Percentiles rank a stretch among this genome's conserved stretches.
phyloP scores from a whole-genome alignment of 305 asterid genomes.

The Fraxinus sp. region DNA sequence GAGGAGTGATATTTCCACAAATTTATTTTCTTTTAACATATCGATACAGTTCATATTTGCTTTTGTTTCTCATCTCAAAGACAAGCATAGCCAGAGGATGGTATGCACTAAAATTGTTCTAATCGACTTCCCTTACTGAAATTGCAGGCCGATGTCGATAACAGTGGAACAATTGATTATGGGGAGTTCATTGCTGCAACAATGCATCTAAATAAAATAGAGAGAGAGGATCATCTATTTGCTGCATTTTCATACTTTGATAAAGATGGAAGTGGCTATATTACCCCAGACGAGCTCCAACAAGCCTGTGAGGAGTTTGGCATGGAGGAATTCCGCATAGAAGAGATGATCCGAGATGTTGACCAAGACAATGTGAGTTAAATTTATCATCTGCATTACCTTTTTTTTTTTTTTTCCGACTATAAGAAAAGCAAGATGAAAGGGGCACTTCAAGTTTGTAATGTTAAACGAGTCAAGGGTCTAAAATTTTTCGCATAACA shows the following conservation, averaged over 20 bases:
- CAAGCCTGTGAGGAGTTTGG: constrained; percentile 85
- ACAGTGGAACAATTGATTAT: constrained; percentile 73
- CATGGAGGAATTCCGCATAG: constrained; percentile 69
- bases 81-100: neutral
- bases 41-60: neutral
- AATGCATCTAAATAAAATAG: constrained; percentile 68
- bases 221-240: constrained; percentile 65
- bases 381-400: neutral
- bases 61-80: neutral
- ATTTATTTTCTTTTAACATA: neutral
- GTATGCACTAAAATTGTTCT: neutral
- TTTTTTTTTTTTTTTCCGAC: neutral
- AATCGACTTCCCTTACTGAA: neutral
- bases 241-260: constrained; percentile 86
- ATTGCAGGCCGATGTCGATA: constrained; percentile 72
- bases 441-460: neutral
- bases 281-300: constrained; percentile 88
- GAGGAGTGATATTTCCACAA: neutral
- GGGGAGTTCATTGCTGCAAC: constrained; percentile 81
- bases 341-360: constrained; percentile 85
- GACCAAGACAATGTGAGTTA: constrained; percentile 83
- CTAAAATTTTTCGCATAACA: neutral
- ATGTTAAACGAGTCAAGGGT: neutral
- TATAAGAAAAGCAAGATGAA: neutral
- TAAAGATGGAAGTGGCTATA: constrained; percentile 86